Evolutionary conservation across 1,284 basidiomycete species (phyloP), one percentile per base, ranked within the genome.

Genomic region (Irpex sp.): DNA sequence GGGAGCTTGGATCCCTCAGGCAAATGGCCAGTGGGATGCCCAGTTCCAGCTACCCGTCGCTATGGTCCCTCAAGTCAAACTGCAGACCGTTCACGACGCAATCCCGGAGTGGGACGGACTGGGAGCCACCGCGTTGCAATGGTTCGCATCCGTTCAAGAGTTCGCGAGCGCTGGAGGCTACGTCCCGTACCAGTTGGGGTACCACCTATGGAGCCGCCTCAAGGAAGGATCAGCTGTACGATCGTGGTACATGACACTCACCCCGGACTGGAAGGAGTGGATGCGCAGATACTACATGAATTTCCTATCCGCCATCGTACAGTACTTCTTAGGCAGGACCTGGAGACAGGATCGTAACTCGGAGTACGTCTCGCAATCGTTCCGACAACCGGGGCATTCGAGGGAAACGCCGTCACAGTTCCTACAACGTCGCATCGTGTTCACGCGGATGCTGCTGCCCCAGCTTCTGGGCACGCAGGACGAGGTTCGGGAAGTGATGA

Each of bases 361-460:
- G 9, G 40, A 47, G 40, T 47, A 47, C 40, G 40, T n/a, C 2
- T 11, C 40, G 2, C 40, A 47, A 4, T n/a, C 11, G 2, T 47
- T 47, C 40, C 40, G 19, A 2, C 62, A 63, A 38, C 17, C 15
- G 11, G 62, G 58, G 1, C 48, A 63, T 17, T 8, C 11, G 17
- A 40, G 36, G 17, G 62, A 63, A 40, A 2, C 40, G 4, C 62
- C 62, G 15, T 2, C 37, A 2, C 57, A 63, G 15, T 63, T 63
- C 48, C 1, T 63, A 2, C 40, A 59, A 17, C 58, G 62, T 3
- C 40, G n/a, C 2, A 2, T 47, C 40, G 9, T 61, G 1, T 58
- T 9, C 44, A 52, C 15, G 3, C 49, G 54, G 2, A 58, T 58
- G 19, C 31, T 60, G 7, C 9, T 38, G 11, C 52, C 37, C 5